These are phyloP conservation scores for Dichomitus squalens DNA, from an alignment of 1,284 basidiomycete species.

Conservation along the genomic window DNA sequence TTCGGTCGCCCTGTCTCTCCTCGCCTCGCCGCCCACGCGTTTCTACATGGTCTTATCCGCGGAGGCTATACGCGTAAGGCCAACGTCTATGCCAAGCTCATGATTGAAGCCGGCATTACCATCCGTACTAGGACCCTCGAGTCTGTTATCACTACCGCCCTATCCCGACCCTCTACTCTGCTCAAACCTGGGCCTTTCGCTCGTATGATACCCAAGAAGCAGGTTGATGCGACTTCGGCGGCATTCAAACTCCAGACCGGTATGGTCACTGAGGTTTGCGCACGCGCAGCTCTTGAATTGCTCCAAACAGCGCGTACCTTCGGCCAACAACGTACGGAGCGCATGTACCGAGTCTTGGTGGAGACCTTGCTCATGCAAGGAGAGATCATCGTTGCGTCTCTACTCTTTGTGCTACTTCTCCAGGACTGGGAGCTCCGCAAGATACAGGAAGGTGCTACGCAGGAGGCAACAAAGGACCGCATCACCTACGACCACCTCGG, in stretches of 20 bases:
- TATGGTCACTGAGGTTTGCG: constrained; percentile 37
- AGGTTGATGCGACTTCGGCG: constrained; percentile 6
- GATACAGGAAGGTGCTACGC: not conserved
- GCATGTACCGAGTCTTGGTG: constrained; percentile 63
- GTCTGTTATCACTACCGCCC: constrained; percentile 42
- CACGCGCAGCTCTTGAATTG: constrained; percentile 54
- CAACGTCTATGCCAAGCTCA: constrained; percentile 46
- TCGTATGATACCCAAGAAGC: constrained; percentile 10
- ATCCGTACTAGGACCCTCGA: constrained; percentile 52
- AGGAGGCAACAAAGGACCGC: not conserved
- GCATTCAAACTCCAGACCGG: constrained; percentile 29
- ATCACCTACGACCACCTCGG: constrained; percentile 8
- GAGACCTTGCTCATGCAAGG: constrained; percentile 70
- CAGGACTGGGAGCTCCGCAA: constrained; percentile 58
- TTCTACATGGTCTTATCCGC: constrained; percentile 66
- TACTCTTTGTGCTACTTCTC: constrained; percentile 66
- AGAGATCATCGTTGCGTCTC: constrained; percentile 70
- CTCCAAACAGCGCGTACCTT: constrained; percentile 55
- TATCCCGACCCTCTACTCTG: constrained; percentile 18
- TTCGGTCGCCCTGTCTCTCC: constrained; percentile 55
- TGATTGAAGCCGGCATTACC: constrained; percentile 54
- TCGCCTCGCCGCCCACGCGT: constrained; percentile 58
- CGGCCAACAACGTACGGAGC: constrained; percentile 53
- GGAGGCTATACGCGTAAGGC: constrained; percentile 50
- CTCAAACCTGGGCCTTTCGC: constrained; percentile 18